Conservation (phyloP, 306 rosid genomes). For the Purshia tridentata region DNA sequence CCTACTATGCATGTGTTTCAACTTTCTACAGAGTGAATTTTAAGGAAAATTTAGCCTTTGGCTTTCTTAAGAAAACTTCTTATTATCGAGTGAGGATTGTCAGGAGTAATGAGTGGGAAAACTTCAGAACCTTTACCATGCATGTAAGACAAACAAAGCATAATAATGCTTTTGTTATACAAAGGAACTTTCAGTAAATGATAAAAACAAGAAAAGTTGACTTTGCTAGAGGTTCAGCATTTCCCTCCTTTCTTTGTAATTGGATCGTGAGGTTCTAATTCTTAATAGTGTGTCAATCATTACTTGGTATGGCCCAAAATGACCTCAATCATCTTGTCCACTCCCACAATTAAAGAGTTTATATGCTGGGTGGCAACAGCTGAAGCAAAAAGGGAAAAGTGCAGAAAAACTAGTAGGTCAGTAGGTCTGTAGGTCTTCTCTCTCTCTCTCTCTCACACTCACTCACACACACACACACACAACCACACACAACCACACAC, state of each 20-base stretch:
- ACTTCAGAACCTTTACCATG: neutral
- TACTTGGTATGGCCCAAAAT: neutral
- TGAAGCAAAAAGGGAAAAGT: neutral
- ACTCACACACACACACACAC: neutral
- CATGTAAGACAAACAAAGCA: conserved; percentile 2
- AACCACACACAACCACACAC: neutral
- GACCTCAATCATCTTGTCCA: conserved; percentile 6
- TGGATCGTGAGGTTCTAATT: conserved; percentile 6
- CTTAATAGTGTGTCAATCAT: conserved; percentile 8
- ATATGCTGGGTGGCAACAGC: neutral
- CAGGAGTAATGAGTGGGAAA: neutral
- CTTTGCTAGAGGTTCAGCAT: neutral
- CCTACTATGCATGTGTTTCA: neutral
- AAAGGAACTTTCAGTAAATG: neutral
- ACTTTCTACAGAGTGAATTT: neutral
- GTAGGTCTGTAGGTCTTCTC: neutral
- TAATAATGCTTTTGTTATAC: neutral
- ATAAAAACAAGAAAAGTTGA: neutral
- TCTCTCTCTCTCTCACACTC: too few species aligned
- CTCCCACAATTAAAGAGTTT: neutral
- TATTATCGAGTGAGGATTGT: too few species aligned
- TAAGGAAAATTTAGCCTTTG: neutral
- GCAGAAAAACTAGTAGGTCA: neutral
- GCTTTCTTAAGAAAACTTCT: neutral
- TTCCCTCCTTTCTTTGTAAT: neutral